These are phyloP conservation scores for Hirschfeldia incana DNA, from an alignment of 345 rosid genomes.

Conservation along the genomic window DNA sequence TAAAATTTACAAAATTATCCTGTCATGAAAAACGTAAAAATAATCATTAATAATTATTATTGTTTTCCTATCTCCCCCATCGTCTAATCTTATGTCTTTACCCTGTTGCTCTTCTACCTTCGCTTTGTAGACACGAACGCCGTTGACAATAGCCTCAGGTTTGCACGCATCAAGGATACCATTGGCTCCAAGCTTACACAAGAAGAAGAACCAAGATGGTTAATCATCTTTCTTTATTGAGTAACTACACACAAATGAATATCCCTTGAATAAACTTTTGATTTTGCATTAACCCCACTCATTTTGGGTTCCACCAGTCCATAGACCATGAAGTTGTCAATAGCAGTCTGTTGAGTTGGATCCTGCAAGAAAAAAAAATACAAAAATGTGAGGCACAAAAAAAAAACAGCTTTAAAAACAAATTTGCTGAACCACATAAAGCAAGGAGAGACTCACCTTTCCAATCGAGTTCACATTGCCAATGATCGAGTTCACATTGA, in stretches of 20 bases:
- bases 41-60: too few species aligned
- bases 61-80: background rate
- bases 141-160: slow-evolving; percentile 71
- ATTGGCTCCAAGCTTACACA: slow-evolving; percentile 86
- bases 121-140: slow-evolving; percentile 62
- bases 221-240: background rate
- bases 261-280: slow-evolving; percentile 60
- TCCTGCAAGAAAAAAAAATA: background rate
- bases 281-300: slow-evolving; percentile 92
- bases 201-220: background rate
- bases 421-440: too few species aligned
- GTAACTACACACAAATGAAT: background rate
- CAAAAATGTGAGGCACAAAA: too few species aligned
- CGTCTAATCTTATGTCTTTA: background rate
- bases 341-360: slow-evolving; percentile 51
- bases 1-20: too few species aligned
- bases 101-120: slow-evolving; percentile 44
- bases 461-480: too few species aligned
- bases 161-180: slow-evolving; percentile 93
- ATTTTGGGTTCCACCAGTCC: too few species aligned
- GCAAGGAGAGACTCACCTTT: too few species aligned
- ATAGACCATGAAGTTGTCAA: slow-evolving; percentile 28
- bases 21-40: too few species aligned
- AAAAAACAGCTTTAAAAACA: too few species aligned
- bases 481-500: slow-evolving; percentile 79